These are phyloP conservation scores for Nakaseomyces bracarensis DNA, from an alignment of 1,139 yeast species.

Conservation along the genomic window DNA sequence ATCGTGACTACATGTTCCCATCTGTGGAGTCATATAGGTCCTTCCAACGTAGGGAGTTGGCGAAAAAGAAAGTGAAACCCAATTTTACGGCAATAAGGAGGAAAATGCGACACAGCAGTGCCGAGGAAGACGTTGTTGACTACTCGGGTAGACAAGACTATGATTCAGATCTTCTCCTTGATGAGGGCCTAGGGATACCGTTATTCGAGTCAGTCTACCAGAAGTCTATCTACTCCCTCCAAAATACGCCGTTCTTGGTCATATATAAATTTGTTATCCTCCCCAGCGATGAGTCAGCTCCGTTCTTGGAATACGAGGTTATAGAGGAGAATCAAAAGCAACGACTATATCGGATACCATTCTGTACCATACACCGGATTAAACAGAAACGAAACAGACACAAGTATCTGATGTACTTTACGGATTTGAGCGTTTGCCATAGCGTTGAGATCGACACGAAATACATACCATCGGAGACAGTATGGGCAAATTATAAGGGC, in stretches of 20 bases:
- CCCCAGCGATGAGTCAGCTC: neutral
- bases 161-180: neutral
- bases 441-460: neutral
- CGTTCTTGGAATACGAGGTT: neutral
- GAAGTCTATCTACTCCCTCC: neutral
- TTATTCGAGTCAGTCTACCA: neutral
- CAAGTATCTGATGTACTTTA: constrained; percentile 1
- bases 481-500: neutral
- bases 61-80: neutral
- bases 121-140: too few relatives aligned
- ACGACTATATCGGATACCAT: neutral
- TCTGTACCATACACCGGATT: neutral
- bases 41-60: neutral
- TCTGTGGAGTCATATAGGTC: neutral
- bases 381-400: neutral
- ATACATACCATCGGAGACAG: neutral
- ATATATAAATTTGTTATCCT: neutral
- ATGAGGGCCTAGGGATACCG: neutral
- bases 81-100: neutral
- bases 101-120: too few relatives aligned
- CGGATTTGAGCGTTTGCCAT: neutral
- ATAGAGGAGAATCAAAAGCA: neutral
- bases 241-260: neutral
- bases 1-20: neutral
- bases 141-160: too few relatives aligned